Percentiles rank a stretch among this genome's conserved stretches.
Conservation (phyloP, 805 yeast genomes). For the Metschnikowia santaceciliae region DNA sequence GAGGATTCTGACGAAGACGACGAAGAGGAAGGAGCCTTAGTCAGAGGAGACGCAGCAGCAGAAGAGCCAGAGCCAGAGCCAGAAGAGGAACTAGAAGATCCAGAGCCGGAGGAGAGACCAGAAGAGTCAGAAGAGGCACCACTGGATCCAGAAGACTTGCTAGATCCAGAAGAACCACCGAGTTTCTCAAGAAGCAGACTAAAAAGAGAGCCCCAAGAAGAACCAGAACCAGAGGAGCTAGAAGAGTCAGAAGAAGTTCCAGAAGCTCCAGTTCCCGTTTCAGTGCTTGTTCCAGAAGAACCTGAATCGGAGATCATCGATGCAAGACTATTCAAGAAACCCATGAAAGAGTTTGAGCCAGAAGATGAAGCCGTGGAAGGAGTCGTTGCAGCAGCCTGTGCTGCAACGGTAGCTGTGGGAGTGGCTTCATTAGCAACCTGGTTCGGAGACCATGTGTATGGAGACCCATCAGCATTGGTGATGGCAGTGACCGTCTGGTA, state of each 20-base stretch:
- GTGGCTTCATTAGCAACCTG: background rate
- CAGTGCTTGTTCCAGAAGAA: background rate
- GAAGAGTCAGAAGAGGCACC: background rate
- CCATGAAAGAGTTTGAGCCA: background rate
- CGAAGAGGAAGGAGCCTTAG: too few relatives aligned
- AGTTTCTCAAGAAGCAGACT: slow-evolving; percentile 5
- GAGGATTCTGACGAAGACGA: background rate
- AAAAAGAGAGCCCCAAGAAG: slow-evolving; percentile 5
- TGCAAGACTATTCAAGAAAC: slow-evolving; percentile 1
- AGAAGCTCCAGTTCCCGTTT: too few relatives aligned
- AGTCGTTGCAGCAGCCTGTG: slow-evolving; percentile 6
- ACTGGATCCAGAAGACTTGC: background rate
- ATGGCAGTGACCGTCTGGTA: slow-evolving; percentile 13
- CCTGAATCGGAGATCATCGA: background rate
- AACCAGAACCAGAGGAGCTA: background rate
- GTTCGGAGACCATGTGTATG: slow-evolving; percentile 8
- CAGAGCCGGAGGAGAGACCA: background rate
- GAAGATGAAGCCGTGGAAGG: background rate
- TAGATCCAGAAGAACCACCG: background rate
- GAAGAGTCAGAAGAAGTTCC: background rate
- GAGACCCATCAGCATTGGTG: slow-evolving; percentile 12
- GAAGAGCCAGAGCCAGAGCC: background rate
- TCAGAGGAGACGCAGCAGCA: too few relatives aligned
- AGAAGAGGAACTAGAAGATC: background rate
- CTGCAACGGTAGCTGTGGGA: slow-evolving; percentile 7